Evolutionary conservation across 2,329 filamentous ascomycete species (phyloP), one percentile per base, ranked within the genome.

Genomic region (Pseudohalonectria lignicola): DNA sequence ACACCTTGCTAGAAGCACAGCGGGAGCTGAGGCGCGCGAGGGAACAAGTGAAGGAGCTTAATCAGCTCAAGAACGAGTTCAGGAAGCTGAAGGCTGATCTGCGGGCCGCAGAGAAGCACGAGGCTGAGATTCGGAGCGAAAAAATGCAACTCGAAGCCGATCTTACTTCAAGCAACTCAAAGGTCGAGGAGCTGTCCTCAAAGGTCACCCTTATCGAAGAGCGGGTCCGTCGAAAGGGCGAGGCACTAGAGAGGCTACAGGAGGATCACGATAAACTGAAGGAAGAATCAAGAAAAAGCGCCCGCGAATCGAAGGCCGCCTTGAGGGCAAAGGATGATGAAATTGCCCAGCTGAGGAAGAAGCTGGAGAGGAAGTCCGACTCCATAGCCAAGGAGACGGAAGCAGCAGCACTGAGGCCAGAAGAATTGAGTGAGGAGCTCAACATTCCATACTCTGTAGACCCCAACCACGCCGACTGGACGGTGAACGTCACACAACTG

Each of bases 251-350:
- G 41, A 60, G 65, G 35, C 54, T 76, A 7, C 66, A 64, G 48
- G 34, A 37, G 20, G 57, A 56, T 32, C 71, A 74, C 42, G 69
- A 76, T 30, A 50, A 60, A 8, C 63, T 76, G 26, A 71, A 71
- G 43, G 62, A 66, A 23, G 64, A 73, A 33, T 67, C 69, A 15
- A 70, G 76, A 43, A 53, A 62, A 5, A 66, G 67, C 28, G 67
- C 73, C n/a, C 56, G 61, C 8, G 74, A 79, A 42, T 71, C 70
- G 4, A 66, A 69, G 46, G 62, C 67, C 13, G 69, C 77, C 3
- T 46, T 79, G 32, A 63, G 70, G 38, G 67, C 67, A 44, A 73
- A 74, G 39, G 72, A 77, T 41, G 60, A 64, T 29, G 74, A 74
- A 52, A 74, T 78, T 42, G 57, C 64, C 8, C 63, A 70, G 31